These are phyloP conservation scores for Paramecium tetraurelia DNA, from an alignment of 73 alveolate species.

Conservation along the genomic window DNA sequence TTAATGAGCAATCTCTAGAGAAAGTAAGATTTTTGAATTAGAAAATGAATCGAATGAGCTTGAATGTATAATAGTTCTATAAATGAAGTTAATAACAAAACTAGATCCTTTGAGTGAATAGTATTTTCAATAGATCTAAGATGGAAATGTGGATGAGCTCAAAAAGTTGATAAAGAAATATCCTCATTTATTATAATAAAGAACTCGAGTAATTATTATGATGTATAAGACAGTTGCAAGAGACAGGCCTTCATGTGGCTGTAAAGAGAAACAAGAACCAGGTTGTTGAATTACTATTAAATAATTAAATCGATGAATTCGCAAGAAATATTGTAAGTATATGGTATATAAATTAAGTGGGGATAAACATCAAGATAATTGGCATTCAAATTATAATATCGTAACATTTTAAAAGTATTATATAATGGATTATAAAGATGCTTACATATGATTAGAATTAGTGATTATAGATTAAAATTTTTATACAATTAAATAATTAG, in stretches of 20 bases:
- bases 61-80: background rate
- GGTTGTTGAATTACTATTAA: background rate
- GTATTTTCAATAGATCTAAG: background rate
- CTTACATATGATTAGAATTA: background rate
- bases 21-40: background rate
- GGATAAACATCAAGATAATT: background rate
- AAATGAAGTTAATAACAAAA: background rate
- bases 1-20: background rate
- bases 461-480: background rate
- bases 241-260: constrained; percentile 6
- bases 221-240: background rate
- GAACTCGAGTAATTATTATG: background rate
- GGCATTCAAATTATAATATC: background rate
- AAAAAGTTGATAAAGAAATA: background rate
- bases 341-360: background rate
- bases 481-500: background rate
- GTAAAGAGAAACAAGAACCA: background rate
- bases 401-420: background rate
- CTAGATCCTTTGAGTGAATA: background rate
- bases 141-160: background rate
- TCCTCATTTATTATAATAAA: background rate
- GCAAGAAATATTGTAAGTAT: background rate
- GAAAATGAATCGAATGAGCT: background rate
- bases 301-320: background rate
- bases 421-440: background rate